Evolutionary conservation across 2,329 filamentous ascomycete species (phyloP).

Genomic region (Mycosphaerelloides madeirae): DNA sequence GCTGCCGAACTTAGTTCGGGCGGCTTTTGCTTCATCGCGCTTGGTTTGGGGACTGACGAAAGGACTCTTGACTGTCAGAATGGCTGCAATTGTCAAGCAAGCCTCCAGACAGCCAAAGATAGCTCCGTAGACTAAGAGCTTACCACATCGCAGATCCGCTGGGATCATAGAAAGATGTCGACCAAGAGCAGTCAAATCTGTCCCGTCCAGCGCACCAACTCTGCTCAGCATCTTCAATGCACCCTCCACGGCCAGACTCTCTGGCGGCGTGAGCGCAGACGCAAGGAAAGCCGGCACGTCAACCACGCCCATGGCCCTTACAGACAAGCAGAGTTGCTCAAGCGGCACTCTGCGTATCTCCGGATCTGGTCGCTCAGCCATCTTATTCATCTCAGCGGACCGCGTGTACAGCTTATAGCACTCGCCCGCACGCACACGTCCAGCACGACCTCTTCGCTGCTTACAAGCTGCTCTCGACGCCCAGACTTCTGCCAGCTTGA

Average conservation of each 20-base stretch:
- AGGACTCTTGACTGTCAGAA: conserved; percentile 82
- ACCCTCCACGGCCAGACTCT: conserved; percentile 76
- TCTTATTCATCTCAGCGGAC: conserved; percentile 69
- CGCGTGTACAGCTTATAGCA: conserved; percentile 96
- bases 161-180: conserved; percentile 93
- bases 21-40: conserved; percentile 74
- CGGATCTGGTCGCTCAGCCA: conserved; percentile 83
- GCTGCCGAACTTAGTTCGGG: conserved; percentile 68
- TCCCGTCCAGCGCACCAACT: conserved; percentile 84
- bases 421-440: conserved; percentile 81
- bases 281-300: conserved; percentile 78
- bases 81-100: conserved; percentile 81
- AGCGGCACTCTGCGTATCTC: conserved; percentile 90
- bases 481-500: conserved; percentile 91
- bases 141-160: conserved; percentile 85
- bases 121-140: conserved; percentile 90
- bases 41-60: conserved; percentile 81
- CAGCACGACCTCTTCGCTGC: conserved; percentile 86
- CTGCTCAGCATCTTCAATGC: conserved; percentile 72
- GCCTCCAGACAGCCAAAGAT: conserved; percentile 91
- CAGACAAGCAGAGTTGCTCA: conserved; percentile 89
- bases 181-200: conserved; percentile 83
- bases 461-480: conserved; percentile 91
- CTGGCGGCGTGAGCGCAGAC: conserved; percentile 83
- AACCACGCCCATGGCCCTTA: conserved; percentile 87